phyloP scores from a whole-genome alignment of 108 stramenopile genomes.

The Stephanodiscus minutulus region DNA sequence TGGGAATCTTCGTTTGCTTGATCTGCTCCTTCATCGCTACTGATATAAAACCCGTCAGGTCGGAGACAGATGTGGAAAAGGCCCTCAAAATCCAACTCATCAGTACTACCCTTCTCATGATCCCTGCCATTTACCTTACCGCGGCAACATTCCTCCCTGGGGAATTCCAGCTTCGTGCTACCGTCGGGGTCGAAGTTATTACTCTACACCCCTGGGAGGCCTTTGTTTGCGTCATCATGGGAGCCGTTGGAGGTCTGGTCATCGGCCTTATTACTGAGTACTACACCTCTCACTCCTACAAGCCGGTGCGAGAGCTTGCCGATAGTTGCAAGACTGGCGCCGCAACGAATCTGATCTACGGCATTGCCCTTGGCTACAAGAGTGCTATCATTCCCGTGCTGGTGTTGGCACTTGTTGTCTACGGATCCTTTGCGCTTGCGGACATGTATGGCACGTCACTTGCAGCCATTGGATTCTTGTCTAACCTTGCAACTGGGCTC shows the following conservation, averaged over 20 bases:
- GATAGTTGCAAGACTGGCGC: slow-evolving; percentile 96
- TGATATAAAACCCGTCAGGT: slow-evolving; percentile 88
- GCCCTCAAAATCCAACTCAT: slow-evolving; percentile 97
- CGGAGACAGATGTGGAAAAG: slow-evolving; percentile 84
- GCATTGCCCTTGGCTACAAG: slow-evolving; percentile 97
- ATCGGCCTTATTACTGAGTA: slow-evolving; percentile 99
- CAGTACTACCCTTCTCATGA: slow-evolving; percentile 91
- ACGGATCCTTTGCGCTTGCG: slow-evolving; percentile 86
- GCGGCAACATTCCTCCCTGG: slow-evolving; percentile 82
- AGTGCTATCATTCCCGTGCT: slow-evolving; percentile 97
- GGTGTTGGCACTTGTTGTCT: slow-evolving; percentile 92
- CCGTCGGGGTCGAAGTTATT: slow-evolving; percentile 65
- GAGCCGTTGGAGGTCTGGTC: slow-evolving; percentile 93
- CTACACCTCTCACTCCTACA: slow-evolving; percentile 96
- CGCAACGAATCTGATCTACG: slow-evolving; percentile 99
- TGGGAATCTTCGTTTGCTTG: slow-evolving; percentile 96
- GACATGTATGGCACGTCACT: slow-evolving; percentile 98
- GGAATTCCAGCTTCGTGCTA: slow-evolving; percentile 62
- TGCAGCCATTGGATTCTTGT: slow-evolving; percentile 97
- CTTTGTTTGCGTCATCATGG: slow-evolving; percentile 82
- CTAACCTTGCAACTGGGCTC: slow-evolving; percentile 97
- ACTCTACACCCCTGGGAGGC: slow-evolving; percentile 67
- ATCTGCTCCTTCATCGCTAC: slow-evolving; percentile 96
- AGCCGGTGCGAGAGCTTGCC: slow-evolving; percentile 93
- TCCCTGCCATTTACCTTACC: slow-evolving; percentile 88